phyloP scores from a whole-genome alignment of 2,329 filamentous ascomycete species.

The Fusarium sororula region DNA sequence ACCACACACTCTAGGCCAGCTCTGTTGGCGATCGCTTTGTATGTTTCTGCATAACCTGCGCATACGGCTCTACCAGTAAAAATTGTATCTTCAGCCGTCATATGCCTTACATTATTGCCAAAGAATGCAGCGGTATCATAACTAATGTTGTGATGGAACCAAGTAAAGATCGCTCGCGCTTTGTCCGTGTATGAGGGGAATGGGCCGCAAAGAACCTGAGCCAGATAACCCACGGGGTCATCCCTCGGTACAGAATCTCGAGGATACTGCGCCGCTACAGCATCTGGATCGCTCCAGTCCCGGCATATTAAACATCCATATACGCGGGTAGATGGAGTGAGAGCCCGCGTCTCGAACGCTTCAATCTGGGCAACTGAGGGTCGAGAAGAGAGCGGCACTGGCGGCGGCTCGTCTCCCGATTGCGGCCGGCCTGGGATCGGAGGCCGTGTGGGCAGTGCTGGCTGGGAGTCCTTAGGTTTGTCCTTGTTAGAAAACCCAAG shows the following conservation, averaged over 20 bases:
- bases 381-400: conserved; percentile 61
- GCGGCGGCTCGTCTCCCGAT: conserved; percentile 57
- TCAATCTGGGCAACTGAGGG: conserved; percentile 63
- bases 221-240: conserved; percentile 77
- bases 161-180: conserved; percentile 90
- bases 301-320: conserved; percentile 80
- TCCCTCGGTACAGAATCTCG: conserved; percentile 72
- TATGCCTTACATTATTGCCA: conserved; percentile 70
- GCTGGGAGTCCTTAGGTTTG: conserved; percentile 17
- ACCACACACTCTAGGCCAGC: conserved; percentile 83
- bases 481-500: conserved; percentile 29
- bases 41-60: conserved; percentile 88
- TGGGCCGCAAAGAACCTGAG: conserved; percentile 77
- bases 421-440: conserved; percentile 18
- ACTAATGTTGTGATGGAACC: conserved; percentile 91
- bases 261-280: conserved; percentile 80
- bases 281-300: conserved; percentile 86
- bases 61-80: conserved; percentile 86
- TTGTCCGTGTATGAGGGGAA: conserved; percentile 90
- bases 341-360: conserved; percentile 49
- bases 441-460: conserved; percentile 26
- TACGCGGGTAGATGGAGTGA: conserved; percentile 37
- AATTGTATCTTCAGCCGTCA: conserved; percentile 77
- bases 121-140: conserved; percentile 89
- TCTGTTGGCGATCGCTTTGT: conserved; percentile 78